Conservation (phyloP, 768 basidiomycete species). For the Rhodotorula toruloides region DNA sequence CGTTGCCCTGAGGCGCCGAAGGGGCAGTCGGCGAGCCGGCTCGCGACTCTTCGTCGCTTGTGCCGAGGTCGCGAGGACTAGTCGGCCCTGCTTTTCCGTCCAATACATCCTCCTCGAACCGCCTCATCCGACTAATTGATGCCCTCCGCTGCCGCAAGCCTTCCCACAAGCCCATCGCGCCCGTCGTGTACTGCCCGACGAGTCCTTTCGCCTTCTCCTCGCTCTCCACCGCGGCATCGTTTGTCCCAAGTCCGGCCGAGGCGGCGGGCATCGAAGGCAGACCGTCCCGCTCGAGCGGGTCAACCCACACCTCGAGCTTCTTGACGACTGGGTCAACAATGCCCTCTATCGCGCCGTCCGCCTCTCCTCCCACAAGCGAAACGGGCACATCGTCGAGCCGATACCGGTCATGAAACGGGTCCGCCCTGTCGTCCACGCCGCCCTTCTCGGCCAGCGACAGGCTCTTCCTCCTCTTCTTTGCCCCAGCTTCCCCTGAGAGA, state of each 20-base stretch:
- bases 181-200: slow-evolving; percentile 7
- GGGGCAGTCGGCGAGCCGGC: slow-evolving; percentile 39
- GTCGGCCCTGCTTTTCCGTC: background rate
- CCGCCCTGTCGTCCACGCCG: background rate
- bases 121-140: background rate
- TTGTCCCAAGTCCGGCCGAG: background rate
- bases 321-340: slow-evolving; percentile 1
- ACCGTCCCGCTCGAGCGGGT: slow-evolving; percentile 61
- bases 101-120: background rate
- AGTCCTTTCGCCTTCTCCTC: background rate
- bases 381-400: slow-evolving; percentile 29
- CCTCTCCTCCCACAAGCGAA: slow-evolving; percentile 5
- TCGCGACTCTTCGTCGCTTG: slow-evolving; percentile 11
- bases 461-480: too few relatives aligned
- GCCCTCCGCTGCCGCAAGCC: slow-evolving; percentile 13
- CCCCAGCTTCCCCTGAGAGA: too few relatives aligned
- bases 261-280: slow-evolving; percentile 50
- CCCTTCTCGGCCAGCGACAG: background rate
- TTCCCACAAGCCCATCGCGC: background rate
- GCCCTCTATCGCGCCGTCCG: slow-evolving; percentile 12
- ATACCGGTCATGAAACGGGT: slow-evolving; percentile 8
- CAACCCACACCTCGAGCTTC: slow-evolving; percentile 52
- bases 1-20: background rate
- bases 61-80: slow-evolving; percentile 8
- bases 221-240: background rate